A percentile compares a stretch with the other conserved stretches of the same genome.
These are phyloP conservation scores for Anisogramma anomala DNA, from an alignment of 2,329 filamentous ascomycete species.

Conservation along the genomic window DNA sequence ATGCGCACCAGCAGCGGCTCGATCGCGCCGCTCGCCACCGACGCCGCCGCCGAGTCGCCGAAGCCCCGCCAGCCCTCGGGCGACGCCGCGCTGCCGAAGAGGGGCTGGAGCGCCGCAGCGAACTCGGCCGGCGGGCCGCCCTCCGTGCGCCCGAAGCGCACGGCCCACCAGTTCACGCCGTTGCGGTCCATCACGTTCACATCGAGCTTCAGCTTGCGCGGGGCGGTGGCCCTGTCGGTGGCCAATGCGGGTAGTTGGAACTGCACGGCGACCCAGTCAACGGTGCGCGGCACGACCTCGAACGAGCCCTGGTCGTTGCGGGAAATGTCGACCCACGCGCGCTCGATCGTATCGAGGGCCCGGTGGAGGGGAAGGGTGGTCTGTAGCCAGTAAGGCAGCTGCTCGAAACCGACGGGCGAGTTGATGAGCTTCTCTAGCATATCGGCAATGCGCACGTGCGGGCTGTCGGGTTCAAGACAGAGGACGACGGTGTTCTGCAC, in stretches of 20 bases:
- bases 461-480: constrained; percentile 49
- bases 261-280: constrained; percentile 47
- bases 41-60: constrained; percentile 32
- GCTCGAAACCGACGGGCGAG: constrained; percentile 38
- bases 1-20: constrained; percentile 34
- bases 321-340: constrained; percentile 34
- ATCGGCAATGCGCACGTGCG: constrained; percentile 53
- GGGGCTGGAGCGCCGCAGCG: constrained; percentile 28
- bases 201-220: constrained; percentile 36
- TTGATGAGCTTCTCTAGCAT: constrained; percentile 49
- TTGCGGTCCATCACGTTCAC: constrained; percentile 38
- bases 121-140: constrained; percentile 22
- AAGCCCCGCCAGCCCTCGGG: constrained; percentile 39
- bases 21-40: constrained; percentile 29
- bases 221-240: constrained; percentile 17
- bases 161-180: constrained; percentile 40
- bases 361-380: constrained; percentile 54
- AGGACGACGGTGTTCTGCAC: constrained; percentile 38
- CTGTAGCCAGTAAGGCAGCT: constrained; percentile 42
- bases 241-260: constrained; percentile 31
- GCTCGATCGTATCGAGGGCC: constrained; percentile 49
- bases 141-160: constrained; percentile 24
- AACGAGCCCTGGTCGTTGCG: constrained; percentile 34
- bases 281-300: constrained; percentile 39
- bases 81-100: constrained; percentile 31